phyloP scores from a whole-genome alignment of 2,329 filamentous ascomycete species.

The Pseudogymnoascus sp. region DNA sequence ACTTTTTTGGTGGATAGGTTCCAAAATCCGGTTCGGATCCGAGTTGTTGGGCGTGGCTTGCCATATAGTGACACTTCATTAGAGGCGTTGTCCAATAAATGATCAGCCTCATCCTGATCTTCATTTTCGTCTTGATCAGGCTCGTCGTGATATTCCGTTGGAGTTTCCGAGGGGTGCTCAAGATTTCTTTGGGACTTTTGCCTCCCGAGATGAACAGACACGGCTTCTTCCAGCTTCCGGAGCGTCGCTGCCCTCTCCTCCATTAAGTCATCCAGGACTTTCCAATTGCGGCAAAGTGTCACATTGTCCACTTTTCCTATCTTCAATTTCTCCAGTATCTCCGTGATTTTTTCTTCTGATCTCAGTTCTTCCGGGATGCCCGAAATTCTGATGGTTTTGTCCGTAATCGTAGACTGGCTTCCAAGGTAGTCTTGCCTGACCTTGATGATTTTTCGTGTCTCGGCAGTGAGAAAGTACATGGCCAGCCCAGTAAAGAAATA shows the following conservation, averaged over 20 bases:
- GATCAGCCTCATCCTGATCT: constrained; percentile 47
- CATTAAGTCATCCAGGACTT: constrained; percentile 67
- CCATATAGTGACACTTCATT: constrained; percentile 32
- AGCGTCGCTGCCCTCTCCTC: constrained; percentile 56
- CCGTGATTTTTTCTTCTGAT: constrained; percentile 74
- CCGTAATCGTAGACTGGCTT: constrained; percentile 88
- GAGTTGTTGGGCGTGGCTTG: constrained; percentile 55
- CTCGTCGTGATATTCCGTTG: constrained; percentile 14
- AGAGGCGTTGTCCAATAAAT: constrained; percentile 43
- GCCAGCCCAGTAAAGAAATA: constrained; percentile 83
- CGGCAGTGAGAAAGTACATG: constrained; percentile 71
- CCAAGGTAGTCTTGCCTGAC: constrained; percentile 86
- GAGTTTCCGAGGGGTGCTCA: constrained; percentile 21
- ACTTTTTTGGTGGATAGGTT: constrained; percentile 63
- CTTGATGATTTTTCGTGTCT: constrained; percentile 78
- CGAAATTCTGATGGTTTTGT: constrained; percentile 84
- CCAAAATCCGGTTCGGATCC: constrained; percentile 71
- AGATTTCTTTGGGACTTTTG: constrained; percentile 26
- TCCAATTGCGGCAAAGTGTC: constrained; percentile 81
- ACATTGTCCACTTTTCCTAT: constrained; percentile 88
- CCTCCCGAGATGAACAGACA: constrained; percentile 64
- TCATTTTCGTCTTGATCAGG: constrained; percentile 32
- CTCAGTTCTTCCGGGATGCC: constrained; percentile 75
- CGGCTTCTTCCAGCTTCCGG: constrained; percentile 70
- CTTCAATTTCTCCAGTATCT: constrained; percentile 76